Percentiles rank a stretch among this genome's conserved stretches.
phyloP scores from a whole-genome alignment of 2,329 filamentous ascomycete genomes.

The Dendryphion nanum region DNA sequence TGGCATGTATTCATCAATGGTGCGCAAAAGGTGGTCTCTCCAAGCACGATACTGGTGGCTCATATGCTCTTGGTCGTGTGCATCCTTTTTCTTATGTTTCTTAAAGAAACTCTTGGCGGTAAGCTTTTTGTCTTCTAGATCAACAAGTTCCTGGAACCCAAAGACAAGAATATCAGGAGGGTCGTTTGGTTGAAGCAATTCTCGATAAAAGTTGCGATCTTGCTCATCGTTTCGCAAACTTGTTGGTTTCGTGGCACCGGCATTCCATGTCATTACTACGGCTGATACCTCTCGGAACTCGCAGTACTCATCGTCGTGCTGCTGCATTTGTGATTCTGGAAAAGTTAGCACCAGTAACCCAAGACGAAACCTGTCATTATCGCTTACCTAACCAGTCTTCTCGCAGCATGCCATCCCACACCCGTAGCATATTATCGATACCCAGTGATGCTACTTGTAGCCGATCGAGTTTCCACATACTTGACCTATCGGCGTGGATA shows the following conservation, averaged over 20 bases:
- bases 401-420: conserved; percentile 91
- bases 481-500: conserved; percentile 74
- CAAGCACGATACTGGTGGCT: conserved; percentile 96
- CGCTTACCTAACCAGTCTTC: conserved; percentile 81
- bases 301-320: conserved; percentile 78
- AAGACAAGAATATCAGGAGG: conserved; percentile 90
- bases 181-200: conserved; percentile 72
- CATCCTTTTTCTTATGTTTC: conserved; percentile 75
- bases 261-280: conserved; percentile 92
- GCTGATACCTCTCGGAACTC: conserved; percentile 78
- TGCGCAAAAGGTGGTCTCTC: conserved; percentile 83
- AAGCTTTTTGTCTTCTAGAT: conserved; percentile 94
- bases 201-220: conserved; percentile 76
- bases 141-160: conserved; percentile 97
- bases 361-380: conserved; percentile 1
- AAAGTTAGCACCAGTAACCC: conserved; percentile 17
- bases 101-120: conserved; percentile 94
- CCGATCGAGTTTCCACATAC: conserved; percentile 80
- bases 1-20: conserved; percentile 80
- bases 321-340: conserved; percentile 78
- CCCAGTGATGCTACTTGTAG: conserved; percentile 84
- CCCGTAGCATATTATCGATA: conserved; percentile 76
- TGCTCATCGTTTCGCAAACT: conserved; percentile 68
- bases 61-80: conserved; percentile 83
- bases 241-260: conserved; percentile 88